phyloP scores from a whole-genome alignment of 2,329 filamentous ascomycete genomes.

The Endothia cerciana region DNA sequence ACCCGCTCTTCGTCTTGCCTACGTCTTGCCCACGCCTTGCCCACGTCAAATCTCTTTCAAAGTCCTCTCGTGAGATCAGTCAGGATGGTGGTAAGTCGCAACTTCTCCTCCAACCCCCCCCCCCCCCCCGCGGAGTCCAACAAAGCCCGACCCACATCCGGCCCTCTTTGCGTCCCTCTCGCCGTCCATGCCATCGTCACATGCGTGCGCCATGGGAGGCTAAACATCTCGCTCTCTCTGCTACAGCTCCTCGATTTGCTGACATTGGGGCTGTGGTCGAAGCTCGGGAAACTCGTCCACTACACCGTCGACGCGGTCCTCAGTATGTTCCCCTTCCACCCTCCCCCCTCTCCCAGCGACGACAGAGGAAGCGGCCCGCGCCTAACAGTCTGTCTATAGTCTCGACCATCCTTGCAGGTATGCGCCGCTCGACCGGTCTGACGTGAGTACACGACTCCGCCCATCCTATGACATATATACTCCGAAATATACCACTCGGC shows the following conservation, averaged over 20 bases:
- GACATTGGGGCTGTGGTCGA: constrained; percentile 69
- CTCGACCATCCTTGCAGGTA: constrained; percentile 93
- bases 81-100: constrained; percentile 37
- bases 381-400: constrained; percentile 54
- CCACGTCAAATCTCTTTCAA: no score
- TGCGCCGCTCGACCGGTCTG: constrained; percentile 95
- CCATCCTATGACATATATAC: constrained; percentile 20
- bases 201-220: constrained; percentile 38
- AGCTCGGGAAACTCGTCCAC: constrained; percentile 92
- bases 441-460: constrained; percentile 70
- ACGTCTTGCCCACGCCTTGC: no score
- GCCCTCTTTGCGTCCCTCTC: constrained; percentile 25
- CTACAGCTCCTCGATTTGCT: constrained; percentile 66
- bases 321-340: constrained; percentile 56
- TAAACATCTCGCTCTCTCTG: constrained; percentile 44
- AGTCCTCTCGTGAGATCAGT: constrained; percentile 12
- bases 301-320: constrained; percentile 96
- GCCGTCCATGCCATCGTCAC: constrained; percentile 27
- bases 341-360: background rate
- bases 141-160: constrained; percentile 5
- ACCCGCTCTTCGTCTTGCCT: background rate
- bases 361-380: background rate
- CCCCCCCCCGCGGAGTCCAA: constrained; percentile 4
- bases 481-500: no score
- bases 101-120: no score